Evolutionary conservation across 1,139 yeast species (phyloP), one percentile per base, ranked within the genome.

Genomic region (Taphrina communis): DNA sequence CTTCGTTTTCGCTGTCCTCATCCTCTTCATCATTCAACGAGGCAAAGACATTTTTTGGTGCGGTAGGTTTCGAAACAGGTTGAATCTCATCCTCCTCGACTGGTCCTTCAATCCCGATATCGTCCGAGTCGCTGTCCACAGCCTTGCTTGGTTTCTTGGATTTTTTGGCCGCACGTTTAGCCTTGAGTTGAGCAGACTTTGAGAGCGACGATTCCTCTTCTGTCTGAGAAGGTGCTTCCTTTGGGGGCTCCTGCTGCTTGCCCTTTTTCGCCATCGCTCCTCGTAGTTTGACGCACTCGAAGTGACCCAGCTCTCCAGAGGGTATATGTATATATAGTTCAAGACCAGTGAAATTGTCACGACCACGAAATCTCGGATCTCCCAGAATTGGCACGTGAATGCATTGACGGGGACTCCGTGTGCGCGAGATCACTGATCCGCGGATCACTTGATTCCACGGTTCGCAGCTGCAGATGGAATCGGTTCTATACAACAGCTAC

Each of bases 251-350:
- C 39, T 50, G 63, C 46, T 39, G 58, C 55, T 65, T 57, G 44
- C 63, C 52, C 44, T 65, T 65, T 63, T 65, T 65, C 14, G 68
- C 68, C 68, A 58, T 58, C 38, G n/a, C 31, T 21, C n/a, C 31
- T 25, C 31, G 31, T 25, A 25, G 31, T 25, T 1, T 25, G 31
- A 25, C 31, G 31, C 31, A 25, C 1, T 25, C 31, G 31, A 1
- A 25, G 31, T 1, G 31, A 25, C 1, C 31, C 31, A 25, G 31
- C 31, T 25, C 1, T 25, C 31, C 31, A 4, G 1, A 25, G 31
- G 1, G 31, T 25, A 25, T 25, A 25, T 25, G 4, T 25, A 25
- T 25, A 25, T 1, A 25, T 25, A 25, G 31, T 25, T 25, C 1
- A 25, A 25, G 31, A 1, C 4, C 31, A 25, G 31, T 25, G 31